Conservation (phyloP, 306 rosid species). For the Sesbania bispinosa region DNA sequence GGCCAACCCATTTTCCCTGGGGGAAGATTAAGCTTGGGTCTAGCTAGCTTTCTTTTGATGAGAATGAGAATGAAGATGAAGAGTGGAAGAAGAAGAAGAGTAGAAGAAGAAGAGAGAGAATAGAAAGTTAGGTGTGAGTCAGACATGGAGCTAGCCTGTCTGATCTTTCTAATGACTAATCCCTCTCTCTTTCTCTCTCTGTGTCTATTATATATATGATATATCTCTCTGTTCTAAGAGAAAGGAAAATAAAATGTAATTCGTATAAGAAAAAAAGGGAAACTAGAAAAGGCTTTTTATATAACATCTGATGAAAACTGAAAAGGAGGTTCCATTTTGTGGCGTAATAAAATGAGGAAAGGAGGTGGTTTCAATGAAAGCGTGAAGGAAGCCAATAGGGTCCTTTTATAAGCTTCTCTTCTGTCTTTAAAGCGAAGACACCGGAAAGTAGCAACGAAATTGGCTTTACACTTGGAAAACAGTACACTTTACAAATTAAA, state of each 20-base stretch:
- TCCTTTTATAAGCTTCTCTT: conserved; percentile 54
- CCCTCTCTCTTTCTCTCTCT: not conserved
- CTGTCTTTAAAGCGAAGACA: conserved; percentile 42
- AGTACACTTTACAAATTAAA: conserved; percentile 13
- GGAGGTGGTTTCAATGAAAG: conserved; percentile 33
- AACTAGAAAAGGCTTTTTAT: conserved; percentile 4
- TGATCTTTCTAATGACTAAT: not conserved
- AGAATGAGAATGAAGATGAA: conserved; percentile 55
- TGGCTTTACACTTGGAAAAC: conserved; percentile 59
- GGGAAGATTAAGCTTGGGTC: conserved; percentile 63
- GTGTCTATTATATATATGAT: not conserved
- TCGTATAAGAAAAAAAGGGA: conserved; percentile 1
- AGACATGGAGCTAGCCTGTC: conserved; percentile 60
- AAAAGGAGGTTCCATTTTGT: conserved; percentile 37
- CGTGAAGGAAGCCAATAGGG: conserved; percentile 41
- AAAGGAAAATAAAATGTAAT: not conserved
- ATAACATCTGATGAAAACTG: conserved; percentile 18
- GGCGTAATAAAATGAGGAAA: conserved; percentile 28
- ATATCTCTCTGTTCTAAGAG: conserved; percentile 17
- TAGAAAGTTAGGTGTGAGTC: conserved; percentile 47
- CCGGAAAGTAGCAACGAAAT: conserved; percentile 41
- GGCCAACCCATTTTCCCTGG: conserved; percentile 98
- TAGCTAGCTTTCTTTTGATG: conserved; percentile 47
- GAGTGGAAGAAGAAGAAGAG: conserved; percentile 51
- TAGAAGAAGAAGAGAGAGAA: conserved; percentile 57